Evolutionary conservation across 2,329 filamentous ascomycete genomes (phyloP).

Genomic region (Aspergillus texensis): DNA sequence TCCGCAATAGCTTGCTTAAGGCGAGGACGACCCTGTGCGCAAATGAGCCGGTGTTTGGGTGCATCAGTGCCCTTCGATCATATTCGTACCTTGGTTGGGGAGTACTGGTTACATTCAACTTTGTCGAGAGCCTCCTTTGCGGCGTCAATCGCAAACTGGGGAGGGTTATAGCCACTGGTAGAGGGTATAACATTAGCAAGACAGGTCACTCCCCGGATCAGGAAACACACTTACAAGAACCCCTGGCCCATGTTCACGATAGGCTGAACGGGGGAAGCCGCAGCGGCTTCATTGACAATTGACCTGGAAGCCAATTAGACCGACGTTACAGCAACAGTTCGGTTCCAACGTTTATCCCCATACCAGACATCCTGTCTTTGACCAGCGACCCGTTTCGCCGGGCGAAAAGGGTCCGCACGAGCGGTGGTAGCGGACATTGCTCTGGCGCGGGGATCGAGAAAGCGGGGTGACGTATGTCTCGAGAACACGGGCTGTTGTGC

Average conservation of each 20-base stretch:
- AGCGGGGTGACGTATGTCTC: constrained; percentile 20
- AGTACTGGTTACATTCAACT: constrained; percentile 99
- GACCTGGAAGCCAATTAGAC: constrained; percentile 48
- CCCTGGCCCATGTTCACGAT: constrained; percentile 72
- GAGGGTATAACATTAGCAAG: neutral
- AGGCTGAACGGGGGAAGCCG: constrained; percentile 64
- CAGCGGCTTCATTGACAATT: constrained; percentile 69
- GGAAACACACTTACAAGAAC: constrained; percentile 49
- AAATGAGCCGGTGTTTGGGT: constrained; percentile 7
- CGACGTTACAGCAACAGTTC: neutral
- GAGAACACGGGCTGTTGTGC: neutral
- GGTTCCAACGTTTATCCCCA: constrained; percentile 3
- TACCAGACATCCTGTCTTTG: constrained; percentile 57
- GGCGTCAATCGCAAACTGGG: constrained; percentile 84
- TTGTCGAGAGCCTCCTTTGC: constrained; percentile 86
- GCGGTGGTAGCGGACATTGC: constrained; percentile 44
- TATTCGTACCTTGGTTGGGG: constrained; percentile 72
- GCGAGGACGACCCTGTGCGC: constrained; percentile 71
- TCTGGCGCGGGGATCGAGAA: constrained; percentile 28
- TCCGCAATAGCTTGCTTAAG: constrained; percentile 91
- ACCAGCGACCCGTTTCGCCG: constrained; percentile 52
- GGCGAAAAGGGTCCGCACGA: constrained; percentile 46
- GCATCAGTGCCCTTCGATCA: neutral
- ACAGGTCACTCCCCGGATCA: neutral
- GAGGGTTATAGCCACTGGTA: constrained; percentile 81